Evolutionary conservation across 164 flowering plant genomes (phyloP).

Genomic region (Chimonanthus praecox): DNA sequence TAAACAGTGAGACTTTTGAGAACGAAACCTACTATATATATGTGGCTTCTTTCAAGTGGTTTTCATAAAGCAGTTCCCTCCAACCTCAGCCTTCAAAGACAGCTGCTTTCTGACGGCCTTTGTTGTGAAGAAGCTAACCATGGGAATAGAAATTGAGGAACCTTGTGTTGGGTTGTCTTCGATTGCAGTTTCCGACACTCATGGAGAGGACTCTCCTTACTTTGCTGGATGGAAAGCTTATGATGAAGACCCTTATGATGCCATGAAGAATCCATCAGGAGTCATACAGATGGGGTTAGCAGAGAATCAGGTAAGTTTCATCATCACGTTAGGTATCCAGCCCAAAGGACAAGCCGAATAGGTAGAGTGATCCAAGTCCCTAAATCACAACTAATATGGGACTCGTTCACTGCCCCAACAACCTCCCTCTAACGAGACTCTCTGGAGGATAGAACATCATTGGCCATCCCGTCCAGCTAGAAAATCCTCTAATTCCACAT

Average conservation of each 20-base stretch:
- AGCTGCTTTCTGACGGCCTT: not conserved
- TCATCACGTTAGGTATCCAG: not conserved
- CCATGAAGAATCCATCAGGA: constrained; percentile 53
- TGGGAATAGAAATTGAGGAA: constrained; percentile 58
- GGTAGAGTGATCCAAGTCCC: no score
- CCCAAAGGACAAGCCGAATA: no score
- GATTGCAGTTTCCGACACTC: constrained; percentile 65
- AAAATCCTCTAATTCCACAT: no score
- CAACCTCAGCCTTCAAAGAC: constrained; percentile 6
- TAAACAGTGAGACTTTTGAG: not conserved
- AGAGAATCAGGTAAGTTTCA: constrained; percentile 75
- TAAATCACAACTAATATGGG: no score
- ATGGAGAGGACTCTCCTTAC: constrained; percentile 92
- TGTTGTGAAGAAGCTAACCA: constrained; percentile 7
- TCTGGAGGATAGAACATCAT: no score
- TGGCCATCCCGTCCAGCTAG: no score
- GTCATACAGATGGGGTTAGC: constrained; percentile 96
- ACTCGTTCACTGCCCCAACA: no score
- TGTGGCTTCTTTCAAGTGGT: constrained; percentile 7
- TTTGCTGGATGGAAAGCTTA: constrained; percentile 97
- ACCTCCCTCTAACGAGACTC: no score
- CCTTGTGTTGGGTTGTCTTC: constrained; percentile 45
- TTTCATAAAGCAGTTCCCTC: constrained; percentile 5
- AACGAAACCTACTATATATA: constrained; percentile 20
- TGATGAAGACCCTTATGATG: constrained; percentile 77